A percentile compares a stretch with the other conserved stretches of the same genome.
These are phyloP conservation scores for Bacidia gigantensis DNA, from an alignment of 495 filamentous ascomycete species.

Conservation along the genomic window DNA sequence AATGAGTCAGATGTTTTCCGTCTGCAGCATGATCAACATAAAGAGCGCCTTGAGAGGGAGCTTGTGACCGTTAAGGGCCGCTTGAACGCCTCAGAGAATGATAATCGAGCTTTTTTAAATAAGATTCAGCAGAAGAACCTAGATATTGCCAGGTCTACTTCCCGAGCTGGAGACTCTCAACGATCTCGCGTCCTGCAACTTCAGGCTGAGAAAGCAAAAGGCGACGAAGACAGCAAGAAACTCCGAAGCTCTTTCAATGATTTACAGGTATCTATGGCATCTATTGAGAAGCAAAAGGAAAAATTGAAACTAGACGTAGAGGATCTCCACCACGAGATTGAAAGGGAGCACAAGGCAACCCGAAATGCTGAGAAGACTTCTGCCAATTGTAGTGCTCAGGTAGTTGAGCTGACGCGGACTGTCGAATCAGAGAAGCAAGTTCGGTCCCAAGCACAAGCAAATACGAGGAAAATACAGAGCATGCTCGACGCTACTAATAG, in stretches of 20 bases:
- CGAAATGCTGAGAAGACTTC: conserved; percentile 83
- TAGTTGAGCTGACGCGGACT: conserved; percentile 77
- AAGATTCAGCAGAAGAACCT: conserved; percentile 97
- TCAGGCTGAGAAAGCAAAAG: conserved; percentile 70
- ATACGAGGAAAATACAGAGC: conserved; percentile 64
- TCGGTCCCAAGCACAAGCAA: conserved; percentile 70
- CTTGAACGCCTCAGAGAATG: conserved; percentile 86
- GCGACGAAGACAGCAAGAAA: conserved; percentile 72
- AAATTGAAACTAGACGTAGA: conserved; percentile 81
- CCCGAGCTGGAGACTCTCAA: conserved; percentile 72
- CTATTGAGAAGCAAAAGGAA: conserved; percentile 90
- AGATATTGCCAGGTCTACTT: conserved; percentile 83
- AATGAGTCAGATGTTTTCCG: conserved; percentile 80
- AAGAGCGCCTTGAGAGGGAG: conserved; percentile 83
- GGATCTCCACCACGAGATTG: conserved; percentile 88
- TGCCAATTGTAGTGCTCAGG: conserved; percentile 67
- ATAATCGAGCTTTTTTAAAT: conserved; percentile 88
- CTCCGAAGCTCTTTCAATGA: conserved; percentile 79
- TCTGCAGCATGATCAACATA: conserved; percentile 76
- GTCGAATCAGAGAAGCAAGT: conserved; percentile 86
- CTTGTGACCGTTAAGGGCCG: conserved; percentile 86
- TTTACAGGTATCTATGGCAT: conserved; percentile 67
- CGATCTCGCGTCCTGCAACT: conserved; percentile 61
- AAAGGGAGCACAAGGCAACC: conserved; percentile 77
- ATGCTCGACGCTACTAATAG: conserved; percentile 62